Conservation (phyloP, 352 stramenopile genomes). For the Globisporangium nodosum region DNA sequence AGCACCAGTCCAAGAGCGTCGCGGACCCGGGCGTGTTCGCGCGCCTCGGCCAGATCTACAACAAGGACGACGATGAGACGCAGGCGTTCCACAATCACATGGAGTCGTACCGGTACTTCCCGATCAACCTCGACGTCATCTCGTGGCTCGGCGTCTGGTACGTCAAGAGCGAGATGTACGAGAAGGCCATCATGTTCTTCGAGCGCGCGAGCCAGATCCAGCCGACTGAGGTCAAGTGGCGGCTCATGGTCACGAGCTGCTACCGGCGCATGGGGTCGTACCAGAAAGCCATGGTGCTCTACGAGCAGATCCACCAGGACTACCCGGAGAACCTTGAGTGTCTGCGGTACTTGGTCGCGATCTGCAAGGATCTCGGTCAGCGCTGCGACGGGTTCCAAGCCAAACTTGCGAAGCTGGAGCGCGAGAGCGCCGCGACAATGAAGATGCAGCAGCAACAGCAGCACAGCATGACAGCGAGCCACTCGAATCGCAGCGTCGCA, state of each 20-base stretch:
- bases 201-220: conserved; percentile 93
- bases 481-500: conserved; percentile 13
- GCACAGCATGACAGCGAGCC: conserved; percentile 8
- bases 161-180: conserved; percentile 95
- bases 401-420: conserved; percentile 89
- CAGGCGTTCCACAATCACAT: conserved; percentile 96
- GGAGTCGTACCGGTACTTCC: conserved; percentile 94
- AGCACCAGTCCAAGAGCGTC: conserved; percentile 52
- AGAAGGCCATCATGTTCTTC: conserved; percentile 96
- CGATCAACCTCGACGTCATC: conserved; percentile 95
- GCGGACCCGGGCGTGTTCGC: conserved; percentile 75
- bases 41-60: conserved; percentile 92
- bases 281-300: conserved; percentile 89
- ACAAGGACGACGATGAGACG: conserved; percentile 91
- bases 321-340: conserved; percentile 95
- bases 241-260: conserved; percentile 95
- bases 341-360: conserved; percentile 87
- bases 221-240: conserved; percentile 95
- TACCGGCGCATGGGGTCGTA: conserved; percentile 94
- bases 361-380: conserved; percentile 93
- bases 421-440: conserved; percentile 35
- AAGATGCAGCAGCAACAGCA: conserved; percentile 22
- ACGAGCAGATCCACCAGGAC: conserved; percentile 93
- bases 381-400: conserved; percentile 91
- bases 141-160: conserved; percentile 96